These are phyloP conservation scores for Oryza glumipatula DNA, from an alignment of 176 grass and related monocot genomes.

Conservation along the genomic window DNA sequence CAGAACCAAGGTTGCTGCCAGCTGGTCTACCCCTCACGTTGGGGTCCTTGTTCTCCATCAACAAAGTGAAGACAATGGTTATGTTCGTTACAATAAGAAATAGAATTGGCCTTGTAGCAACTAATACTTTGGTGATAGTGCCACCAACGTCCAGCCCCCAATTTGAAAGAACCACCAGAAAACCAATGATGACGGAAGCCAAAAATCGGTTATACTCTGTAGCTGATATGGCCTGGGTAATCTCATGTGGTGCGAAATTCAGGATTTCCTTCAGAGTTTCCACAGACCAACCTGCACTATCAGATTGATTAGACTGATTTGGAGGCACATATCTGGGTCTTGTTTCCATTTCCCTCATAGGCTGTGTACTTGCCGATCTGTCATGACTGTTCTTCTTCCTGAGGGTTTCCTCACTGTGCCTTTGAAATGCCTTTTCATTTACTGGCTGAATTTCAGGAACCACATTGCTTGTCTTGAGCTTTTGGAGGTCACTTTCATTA, in stretches of 20 bases:
- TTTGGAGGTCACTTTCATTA: conserved; percentile 42
- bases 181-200: conserved; percentile 51
- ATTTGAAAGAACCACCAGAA: conserved; percentile 66
- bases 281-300: conserved; percentile 33
- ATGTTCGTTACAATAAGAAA: conserved; percentile 71
- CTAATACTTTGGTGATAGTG: conserved; percentile 44
- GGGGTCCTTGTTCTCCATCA: conserved; percentile 56
- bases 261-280: conserved; percentile 42
- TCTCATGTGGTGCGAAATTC: conserved; percentile 55
- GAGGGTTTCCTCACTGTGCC: conserved; percentile 14
- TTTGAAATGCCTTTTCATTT: conserved; percentile 22
- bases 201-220: conserved; percentile 72
- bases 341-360: conserved; percentile 26
- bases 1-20: conserved; percentile 40
- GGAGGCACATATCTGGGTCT: not conserved
- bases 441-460: conserved; percentile 45
- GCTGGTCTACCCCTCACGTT: conserved; percentile 36
- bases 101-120: conserved; percentile 62
- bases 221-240: conserved; percentile 59
- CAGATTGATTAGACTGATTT: conserved; percentile 36
- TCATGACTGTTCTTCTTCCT: conserved; percentile 26
- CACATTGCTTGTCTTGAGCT: conserved; percentile 36
- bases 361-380: not conserved
- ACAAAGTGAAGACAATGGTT: conserved; percentile 48
- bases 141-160: conserved; percentile 50